Base-by-base conservation (phyloP, 2,329 filamentous ascomycete species). In the Pseudogymnoascus sp. region DNA sequence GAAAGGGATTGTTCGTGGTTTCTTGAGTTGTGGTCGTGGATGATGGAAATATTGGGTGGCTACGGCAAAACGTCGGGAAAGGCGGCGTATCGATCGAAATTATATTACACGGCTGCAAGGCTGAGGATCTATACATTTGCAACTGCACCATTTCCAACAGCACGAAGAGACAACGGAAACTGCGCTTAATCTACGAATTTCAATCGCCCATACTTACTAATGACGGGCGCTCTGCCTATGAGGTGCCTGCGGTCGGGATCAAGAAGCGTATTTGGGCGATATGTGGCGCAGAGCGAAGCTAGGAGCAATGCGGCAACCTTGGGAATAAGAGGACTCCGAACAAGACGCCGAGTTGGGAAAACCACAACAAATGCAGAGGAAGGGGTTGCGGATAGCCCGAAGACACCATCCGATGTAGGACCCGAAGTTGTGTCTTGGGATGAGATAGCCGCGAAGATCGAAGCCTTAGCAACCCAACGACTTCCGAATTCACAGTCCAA, bases 391-490 rank as follows among this genome's bases (percentile, higher is more conserved):
- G 21, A 23, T 14, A 60, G 11, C 21, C 25, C 34, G 12, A 40
- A 38, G 21, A 25, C 7, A 31, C 14, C 12, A 31, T 14, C 59
- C 9, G 38, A 60, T 31, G 14, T 42, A 40, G 59, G 34, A 40
- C 34, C 34, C 12, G 59, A 60, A 9, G 25, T 42, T 60, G 36
- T 60, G 18, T 60, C 59, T 36, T 60, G 59, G 59, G 59, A 60
- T 36, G 59, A 60, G 36, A 60, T 60, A 40, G 36, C 34, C 12
- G 9, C 36, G 38, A 60, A 60, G 36, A 60, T 60, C 16, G 59
- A 38, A 60, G 59, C 36, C 49, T 34, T 56, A 56, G 49, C 36
- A 40, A 60, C 38, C 12, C 59, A 42, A 12, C 59, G 38, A 21
- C 59, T 60, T 38, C 59, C 34, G 14, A 42, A 60, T 8, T 60